Base-by-base conservation (phyloP, 2,329 filamentous ascomycete species). In the Sphaerulina vaccinii region DNA sequence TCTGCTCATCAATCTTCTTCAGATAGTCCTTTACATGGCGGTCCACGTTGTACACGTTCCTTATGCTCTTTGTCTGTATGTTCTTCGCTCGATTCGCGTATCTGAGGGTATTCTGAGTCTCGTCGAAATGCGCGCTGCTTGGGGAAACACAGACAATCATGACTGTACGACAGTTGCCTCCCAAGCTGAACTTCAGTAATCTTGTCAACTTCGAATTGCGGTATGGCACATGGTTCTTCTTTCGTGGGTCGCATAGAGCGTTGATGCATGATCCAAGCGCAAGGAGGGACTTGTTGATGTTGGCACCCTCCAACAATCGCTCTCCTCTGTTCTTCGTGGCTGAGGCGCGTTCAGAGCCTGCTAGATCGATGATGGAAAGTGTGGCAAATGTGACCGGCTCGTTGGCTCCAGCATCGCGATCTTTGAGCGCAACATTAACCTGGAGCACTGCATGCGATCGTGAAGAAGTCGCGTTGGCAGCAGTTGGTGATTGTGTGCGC, bases 121-220 rank as follows among this genome's bases (percentile, higher is more conserved):
- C 93, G 70, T 99, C 93, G 63, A 93, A 99, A 72, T 99, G 93
- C 4, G 88, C 87, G 65, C 93, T 97, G 1, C 90, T 96, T 1
- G 93, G 93, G 62, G 91, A 96, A 48, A 99, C 89, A 65, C 93
- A 99, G 21, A 99, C 93, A 70, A 99, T 97, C 93, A 99, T 99
- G 69, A 99, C 93, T 0, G 93, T 99, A 73, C 91, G 95, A 79
- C 93, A 99, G 71, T 99, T 99, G 2, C 93, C 93, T 23, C 93
- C 93, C 0, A 99, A 82, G 0, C 92, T 96, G 73, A 99, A 99
- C 66, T 99, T 99, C 48, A 99, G 81, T 3, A 99, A 78, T 47
- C 93, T 85, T 0, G 93, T 99, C 49, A 99, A 84, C 67, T 97
- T 99, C 58, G 92, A 97, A 74, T 99, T 97, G 63, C 93, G 84